These are phyloP conservation scores for Pyricularia sp. DNA, from an alignment of 2,329 filamentous ascomycete species.

Conservation along the genomic window DNA sequence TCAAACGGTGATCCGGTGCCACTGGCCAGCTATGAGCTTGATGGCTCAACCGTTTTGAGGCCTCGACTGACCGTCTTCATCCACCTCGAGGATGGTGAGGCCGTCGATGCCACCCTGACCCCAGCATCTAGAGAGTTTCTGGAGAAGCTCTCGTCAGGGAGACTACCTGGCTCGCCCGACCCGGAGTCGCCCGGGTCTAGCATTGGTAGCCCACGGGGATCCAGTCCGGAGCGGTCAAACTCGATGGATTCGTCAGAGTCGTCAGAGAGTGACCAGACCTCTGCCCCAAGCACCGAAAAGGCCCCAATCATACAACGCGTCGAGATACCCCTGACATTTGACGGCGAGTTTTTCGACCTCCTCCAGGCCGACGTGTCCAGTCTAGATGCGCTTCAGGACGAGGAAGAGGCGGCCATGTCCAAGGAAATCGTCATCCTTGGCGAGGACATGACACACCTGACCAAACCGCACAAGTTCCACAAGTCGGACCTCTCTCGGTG, in stretches of 20 bases:
- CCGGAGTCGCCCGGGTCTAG: not conserved
- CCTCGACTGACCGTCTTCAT: slow-evolving; percentile 65
- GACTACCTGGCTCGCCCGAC: slow-evolving; percentile 12
- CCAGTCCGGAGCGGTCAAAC: not conserved
- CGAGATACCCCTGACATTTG: slow-evolving; percentile 70
- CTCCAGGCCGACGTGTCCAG: slow-evolving; percentile 62
- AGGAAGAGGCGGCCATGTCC: slow-evolving; percentile 56
- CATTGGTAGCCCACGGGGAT: not conserved
- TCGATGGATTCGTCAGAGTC: not conserved
- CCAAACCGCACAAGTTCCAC: slow-evolving; percentile 52
- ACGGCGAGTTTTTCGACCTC: slow-evolving; percentile 70
- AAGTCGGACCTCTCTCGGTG: slow-evolving; percentile 64
- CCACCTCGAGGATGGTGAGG: slow-evolving; percentile 54
- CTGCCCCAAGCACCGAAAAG: not conserved
- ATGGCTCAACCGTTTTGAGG: slow-evolving; percentile 36
- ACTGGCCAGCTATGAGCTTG: slow-evolving; percentile 40
- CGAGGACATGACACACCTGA: slow-evolving; percentile 51
- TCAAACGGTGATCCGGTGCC: slow-evolving; percentile 19
- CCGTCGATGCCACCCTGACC: slow-evolving; percentile 59
- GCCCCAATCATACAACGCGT: slow-evolving; percentile 29
- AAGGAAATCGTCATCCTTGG: slow-evolving; percentile 56
- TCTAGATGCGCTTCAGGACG: slow-evolving; percentile 57
- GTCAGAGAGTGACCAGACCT: not conserved
- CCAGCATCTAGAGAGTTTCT: slow-evolving; percentile 56
- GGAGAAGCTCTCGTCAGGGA: slow-evolving; percentile 44